Evolutionary conservation across 1,284 basidiomycete species (phyloP), one percentile per base, ranked within the genome.

Genomic region (Xanthoconium separans): DNA sequence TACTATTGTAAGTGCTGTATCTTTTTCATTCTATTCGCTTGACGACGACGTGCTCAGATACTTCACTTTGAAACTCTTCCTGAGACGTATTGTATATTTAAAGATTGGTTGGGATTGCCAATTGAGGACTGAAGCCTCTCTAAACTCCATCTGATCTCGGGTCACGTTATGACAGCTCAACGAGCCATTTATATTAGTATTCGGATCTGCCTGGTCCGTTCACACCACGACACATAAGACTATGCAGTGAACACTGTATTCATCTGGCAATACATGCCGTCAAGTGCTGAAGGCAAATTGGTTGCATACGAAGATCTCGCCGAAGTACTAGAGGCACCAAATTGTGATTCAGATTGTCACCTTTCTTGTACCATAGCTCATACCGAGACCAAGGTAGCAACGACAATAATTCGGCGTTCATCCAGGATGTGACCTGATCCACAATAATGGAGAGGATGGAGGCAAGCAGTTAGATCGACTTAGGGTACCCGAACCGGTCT

Each of bases 1-100:
- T 89, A 96, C 76, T 97, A 95, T 77, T 97, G 93, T 94, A 64
- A 66, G 91, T 58, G 39, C 31, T 18, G 6, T n/a, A 18, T 44
- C 43, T 12, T 46, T 29, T 37, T 43, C 16, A 13, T 41, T 15
- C 10, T 20, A 47, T 36, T 39, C 36, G 16, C 13, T 31, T 27
- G 24, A 53, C 61, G 30, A 61, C 31, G 33, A 37, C 15, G 44
- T 47, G 46, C 27, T 50, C 58, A 83, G 81, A 83, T 65, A 79
- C 81, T 54, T 77, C 81, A 55, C 76, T 78, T 61, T 85, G 66
- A 78, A 61, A 47, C 53, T 41, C 15, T 47, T 39, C 11, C n/a
- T 44, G 33, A 37, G 39, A 33, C n/a, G 20, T 51, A 27, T 44
- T 52, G 42, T 51, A 56, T 9, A 30, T 49, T 50, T 8, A 40